phyloP scores from a whole-genome alignment of 2,329 filamentous ascomycete species.

The Fragosphaeria purpurea region DNA sequence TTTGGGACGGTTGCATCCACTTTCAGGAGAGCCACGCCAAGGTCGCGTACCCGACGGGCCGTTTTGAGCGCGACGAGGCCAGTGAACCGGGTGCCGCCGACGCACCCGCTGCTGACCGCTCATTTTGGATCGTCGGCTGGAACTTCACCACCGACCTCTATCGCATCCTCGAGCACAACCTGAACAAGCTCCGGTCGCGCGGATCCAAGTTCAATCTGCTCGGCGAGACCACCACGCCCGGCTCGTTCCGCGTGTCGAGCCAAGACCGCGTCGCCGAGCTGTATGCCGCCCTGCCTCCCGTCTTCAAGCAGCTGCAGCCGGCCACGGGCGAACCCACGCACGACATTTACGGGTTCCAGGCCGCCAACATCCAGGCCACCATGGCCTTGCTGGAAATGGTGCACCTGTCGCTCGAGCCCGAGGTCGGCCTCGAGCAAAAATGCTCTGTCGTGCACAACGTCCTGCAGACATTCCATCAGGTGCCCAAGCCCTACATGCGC shows the following conservation, averaged over 20 bases:
- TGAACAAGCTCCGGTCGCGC: conserved; percentile 11
- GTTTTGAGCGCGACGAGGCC: not conserved
- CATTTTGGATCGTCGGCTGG: conserved; percentile 42
- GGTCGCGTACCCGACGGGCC: conserved; percentile 35
- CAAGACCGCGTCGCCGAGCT: conserved; percentile 16
- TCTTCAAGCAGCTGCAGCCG: conserved; percentile 19
- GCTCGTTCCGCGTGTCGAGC: conserved; percentile 9
- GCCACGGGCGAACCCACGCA: conserved; percentile 17
- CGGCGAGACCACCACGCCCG: conserved; percentile 7
- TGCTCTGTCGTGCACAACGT: conserved; percentile 22
- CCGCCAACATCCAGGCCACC: conserved; percentile 26
- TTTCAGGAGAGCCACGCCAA: conserved; percentile 34
- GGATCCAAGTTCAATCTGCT: conserved; percentile 9
- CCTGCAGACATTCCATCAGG: conserved; percentile 18
- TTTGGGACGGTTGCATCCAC: conserved; percentile 38
- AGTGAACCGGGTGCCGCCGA: not conserved
- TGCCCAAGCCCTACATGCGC: conserved; percentile 19
- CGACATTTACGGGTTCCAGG: conserved; percentile 25
- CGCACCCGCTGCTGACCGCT: not conserved
- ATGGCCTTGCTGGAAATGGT: conserved; percentile 24
- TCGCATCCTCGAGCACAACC: conserved; percentile 41
- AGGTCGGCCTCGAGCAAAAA: conserved; percentile 19
- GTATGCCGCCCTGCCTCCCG: conserved; percentile 19
- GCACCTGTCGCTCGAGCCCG: conserved; percentile 17
- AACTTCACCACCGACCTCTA: conserved; percentile 49